Evolutionary conservation across 345 rosid genomes (phyloP).

Genomic region (Syzygium grande): DNA sequence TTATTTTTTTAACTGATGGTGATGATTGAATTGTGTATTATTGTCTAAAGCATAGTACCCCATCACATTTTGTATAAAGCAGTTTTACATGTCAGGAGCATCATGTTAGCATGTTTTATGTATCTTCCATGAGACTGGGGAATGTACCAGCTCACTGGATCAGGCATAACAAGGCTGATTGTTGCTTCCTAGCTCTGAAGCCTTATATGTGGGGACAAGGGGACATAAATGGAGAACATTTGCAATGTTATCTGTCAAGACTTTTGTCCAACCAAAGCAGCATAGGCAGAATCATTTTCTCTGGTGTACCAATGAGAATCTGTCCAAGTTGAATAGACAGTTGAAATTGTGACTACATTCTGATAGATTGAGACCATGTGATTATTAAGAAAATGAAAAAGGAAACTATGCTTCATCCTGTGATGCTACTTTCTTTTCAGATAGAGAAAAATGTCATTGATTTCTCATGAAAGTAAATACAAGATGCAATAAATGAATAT

Average conservation of each 20-base stretch:
- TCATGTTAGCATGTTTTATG: background rate
- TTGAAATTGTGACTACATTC: background rate
- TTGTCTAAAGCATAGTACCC: background rate
- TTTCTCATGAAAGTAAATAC: background rate
- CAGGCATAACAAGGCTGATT: background rate
- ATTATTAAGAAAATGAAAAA: background rate
- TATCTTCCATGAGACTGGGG: background rate
- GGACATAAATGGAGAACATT: background rate
- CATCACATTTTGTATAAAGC: background rate
- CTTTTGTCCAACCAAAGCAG: background rate
- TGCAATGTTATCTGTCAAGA: background rate
- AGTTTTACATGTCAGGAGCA: background rate
- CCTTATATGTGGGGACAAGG: background rate
- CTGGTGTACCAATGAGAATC: background rate
- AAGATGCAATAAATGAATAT: background rate
- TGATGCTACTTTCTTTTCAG: background rate
- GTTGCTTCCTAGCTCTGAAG: background rate
- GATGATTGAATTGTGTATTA: background rate
- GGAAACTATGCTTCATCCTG: background rate
- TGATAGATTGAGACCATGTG: background rate
- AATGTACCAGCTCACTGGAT: background rate
- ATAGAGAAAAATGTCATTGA: background rate
- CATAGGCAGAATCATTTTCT: background rate
- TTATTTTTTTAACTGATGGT: background rate
- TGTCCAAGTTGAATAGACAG: background rate